These are phyloP conservation scores for Fraxinus baroniana DNA, from an alignment of 305 asterid genomes.

Conservation along the genomic window DNA sequence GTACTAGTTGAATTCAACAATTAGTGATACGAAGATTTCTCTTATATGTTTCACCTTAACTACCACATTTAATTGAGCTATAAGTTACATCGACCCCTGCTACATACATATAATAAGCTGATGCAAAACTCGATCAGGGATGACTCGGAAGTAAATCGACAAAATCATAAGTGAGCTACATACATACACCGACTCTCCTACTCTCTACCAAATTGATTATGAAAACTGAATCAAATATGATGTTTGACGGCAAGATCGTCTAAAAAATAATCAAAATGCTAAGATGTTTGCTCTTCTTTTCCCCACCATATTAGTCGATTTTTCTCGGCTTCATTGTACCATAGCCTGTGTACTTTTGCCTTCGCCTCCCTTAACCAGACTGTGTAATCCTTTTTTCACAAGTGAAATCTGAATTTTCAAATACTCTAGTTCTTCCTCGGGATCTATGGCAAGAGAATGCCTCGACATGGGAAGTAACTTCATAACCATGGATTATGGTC, in stretches of 20 bases:
- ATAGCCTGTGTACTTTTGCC: slow-evolving; percentile 33
- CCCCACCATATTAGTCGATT: slow-evolving; percentile 44
- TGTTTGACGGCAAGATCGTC: neutral
- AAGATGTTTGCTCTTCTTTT: slow-evolving; percentile 20
- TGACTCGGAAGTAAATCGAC: neutral
- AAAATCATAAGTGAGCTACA: neutral
- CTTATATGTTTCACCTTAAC: neutral
- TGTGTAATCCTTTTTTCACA: slow-evolving; percentile 46
- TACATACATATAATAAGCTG: neutral
- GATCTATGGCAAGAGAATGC: slow-evolving; percentile 14
- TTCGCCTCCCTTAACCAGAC: slow-evolving; percentile 46
- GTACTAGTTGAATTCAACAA: neutral
- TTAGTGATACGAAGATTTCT: neutral
- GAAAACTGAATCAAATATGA: neutral
- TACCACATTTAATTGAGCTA: neutral
- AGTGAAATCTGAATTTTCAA: slow-evolving; percentile 42
- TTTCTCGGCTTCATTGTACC: slow-evolving; percentile 32
- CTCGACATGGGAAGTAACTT: slow-evolving; percentile 17
- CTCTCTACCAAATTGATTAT: neutral
- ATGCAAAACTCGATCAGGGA: neutral
- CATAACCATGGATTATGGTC: neutral
- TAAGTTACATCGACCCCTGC: neutral
- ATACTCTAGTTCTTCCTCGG: slow-evolving; percentile 31
- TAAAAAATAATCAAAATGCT: neutral
- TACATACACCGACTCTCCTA: neutral